Evolutionary conservation across 495 filamentous ascomycete species (phyloP), one percentile per base, ranked within the genome.

Genomic region (Penicillium turbatum): DNA sequence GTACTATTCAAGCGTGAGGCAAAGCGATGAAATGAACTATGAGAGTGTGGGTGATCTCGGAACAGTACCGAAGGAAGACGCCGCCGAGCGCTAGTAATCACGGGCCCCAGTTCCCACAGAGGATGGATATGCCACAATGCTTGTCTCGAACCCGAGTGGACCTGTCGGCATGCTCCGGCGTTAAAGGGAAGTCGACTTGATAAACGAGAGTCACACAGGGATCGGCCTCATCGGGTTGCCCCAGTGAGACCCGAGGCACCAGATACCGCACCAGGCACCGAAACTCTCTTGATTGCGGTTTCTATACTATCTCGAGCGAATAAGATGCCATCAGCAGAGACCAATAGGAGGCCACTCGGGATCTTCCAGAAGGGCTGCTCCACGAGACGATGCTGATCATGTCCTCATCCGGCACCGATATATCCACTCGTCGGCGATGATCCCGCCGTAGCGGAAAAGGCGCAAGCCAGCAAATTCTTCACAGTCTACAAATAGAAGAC

Each of bases 341-440:
- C 12, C 44, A 34, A 47, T 47, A 32, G 31, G 44, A 34, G 13
- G 10, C 11, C 24, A 30, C 12, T 17, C 44, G 30, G 9, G 3
- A 5, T 9, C 27, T 24, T 47, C 24, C 17, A 21, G 39, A 2
- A 19, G n/a, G 8, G 6, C 1, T 27, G 40, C 21, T 35, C 19
- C 30, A 35, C 19, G 11, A 5, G n/a, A 0, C n/a, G 17, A 6
- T 11, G 49, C 9, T 15, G 49, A 51, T 51, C 49, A 1, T 51
- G 10, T 3, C 49, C 31, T 1, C n/a, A 35, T 43, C 10, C 0
- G 47, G 38, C 10, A 15, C 13, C 30, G 5, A 21, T 3, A 51
- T 51, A 7, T 34, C 39, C 31, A 51, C 39, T 36, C 6, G 19
- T 43, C 30, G 30, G 30, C 30, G n/a, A 51, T 51, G 49, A 13